Evolutionary conservation across 257 asterid species (phyloP).

Genomic region (Prunella vulgaris): DNA sequence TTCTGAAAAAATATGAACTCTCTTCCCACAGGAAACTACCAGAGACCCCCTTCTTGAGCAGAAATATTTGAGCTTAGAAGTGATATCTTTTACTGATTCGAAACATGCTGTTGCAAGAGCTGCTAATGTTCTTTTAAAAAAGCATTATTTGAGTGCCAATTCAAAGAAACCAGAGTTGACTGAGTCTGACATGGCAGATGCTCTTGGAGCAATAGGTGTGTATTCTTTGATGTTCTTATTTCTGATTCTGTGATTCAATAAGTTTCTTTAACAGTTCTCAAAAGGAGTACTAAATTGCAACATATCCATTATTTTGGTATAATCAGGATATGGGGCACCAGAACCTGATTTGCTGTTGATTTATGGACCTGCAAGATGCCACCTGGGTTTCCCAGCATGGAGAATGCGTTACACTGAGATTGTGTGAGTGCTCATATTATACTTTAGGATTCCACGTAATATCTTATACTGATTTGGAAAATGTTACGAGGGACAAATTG

Average conservation of each 20-base stretch:
- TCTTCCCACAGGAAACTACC: slow-evolving; percentile 34
- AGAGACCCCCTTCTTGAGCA: slow-evolving; percentile 31
- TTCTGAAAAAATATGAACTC: slow-evolving; percentile 18
- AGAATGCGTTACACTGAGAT: slow-evolving; percentile 94
- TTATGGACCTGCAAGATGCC: slow-evolving; percentile 91
- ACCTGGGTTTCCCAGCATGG: slow-evolving; percentile 95
- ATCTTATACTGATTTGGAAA: not conserved
- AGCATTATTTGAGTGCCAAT: slow-evolving; percentile 37
- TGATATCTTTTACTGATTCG: slow-evolving; percentile 67
- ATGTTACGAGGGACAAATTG: not conserved
- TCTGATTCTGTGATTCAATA: not conserved
- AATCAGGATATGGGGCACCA: slow-evolving; percentile 56
- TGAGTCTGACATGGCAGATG: slow-evolving; percentile 67
- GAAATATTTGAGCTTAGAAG: slow-evolving; percentile 54
- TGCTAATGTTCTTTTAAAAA: slow-evolving; percentile 61
- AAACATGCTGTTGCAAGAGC: slow-evolving; percentile 86
- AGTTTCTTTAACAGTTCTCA: not conserved
- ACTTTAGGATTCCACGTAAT: not conserved
- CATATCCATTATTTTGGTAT: slow-evolving; percentile 17
- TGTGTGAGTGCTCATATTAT: slow-evolving; percentile 51
- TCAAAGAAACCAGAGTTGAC: slow-evolving; percentile 47
- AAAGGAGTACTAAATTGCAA: not conserved
- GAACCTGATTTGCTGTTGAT: slow-evolving; percentile 85
- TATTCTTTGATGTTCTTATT: slow-evolving; percentile 8
- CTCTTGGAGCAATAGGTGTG: slow-evolving; percentile 64